Base-by-base conservation (phyloP, 305 asterid species). In the Fraxinus platypoda region DNA sequence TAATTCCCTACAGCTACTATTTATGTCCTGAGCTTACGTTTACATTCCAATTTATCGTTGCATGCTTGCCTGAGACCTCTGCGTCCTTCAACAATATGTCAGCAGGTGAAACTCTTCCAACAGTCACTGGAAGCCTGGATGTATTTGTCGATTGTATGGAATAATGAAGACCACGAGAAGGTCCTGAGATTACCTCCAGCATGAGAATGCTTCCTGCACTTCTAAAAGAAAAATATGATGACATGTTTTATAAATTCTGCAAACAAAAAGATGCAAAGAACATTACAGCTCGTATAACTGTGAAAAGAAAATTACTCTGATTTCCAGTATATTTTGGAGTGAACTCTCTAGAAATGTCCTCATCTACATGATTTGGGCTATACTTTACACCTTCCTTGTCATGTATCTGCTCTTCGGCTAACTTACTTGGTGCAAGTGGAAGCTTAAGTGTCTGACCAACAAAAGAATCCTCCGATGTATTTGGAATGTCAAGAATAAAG, bases 1-100 rank as follows among this genome's bases (percentile, higher is more conserved):
- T 76, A 17, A 49, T 81, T 81, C 8, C 75, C 52, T 84, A 78
- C 21, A 78, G 12, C 62, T 59, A 73, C 82, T 74, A 80, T 19
- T 64, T 54, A 83, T 83, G 82, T 73, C 68, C 62, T 77, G 76
- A 59, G 75, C 93, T 87, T 93, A 97, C 99, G 87, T 90, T 92
- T 46, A 80, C 78, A 77, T 95, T 95, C 99, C 99, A 97, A 83
- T 92, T 90, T 84, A 97, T 93, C 92, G 80, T 87, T 35, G 98
- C 98, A 75, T 97, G 99, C 93, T 97, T 95, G 83, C 98, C 99
- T 78, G 99, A 97, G 82, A 97, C 98, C 87, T 97, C 99, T 9
- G 97, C 91, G 86, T 97, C 99, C 87, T 86, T 92, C 64, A 97
- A 84, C 86, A 93, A 77, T 80, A 97, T 30, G 88, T 89, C 96